phyloP scores from a whole-genome alignment of 2,329 filamentous ascomycete genomes.

The Microcyclospora pomicola region DNA sequence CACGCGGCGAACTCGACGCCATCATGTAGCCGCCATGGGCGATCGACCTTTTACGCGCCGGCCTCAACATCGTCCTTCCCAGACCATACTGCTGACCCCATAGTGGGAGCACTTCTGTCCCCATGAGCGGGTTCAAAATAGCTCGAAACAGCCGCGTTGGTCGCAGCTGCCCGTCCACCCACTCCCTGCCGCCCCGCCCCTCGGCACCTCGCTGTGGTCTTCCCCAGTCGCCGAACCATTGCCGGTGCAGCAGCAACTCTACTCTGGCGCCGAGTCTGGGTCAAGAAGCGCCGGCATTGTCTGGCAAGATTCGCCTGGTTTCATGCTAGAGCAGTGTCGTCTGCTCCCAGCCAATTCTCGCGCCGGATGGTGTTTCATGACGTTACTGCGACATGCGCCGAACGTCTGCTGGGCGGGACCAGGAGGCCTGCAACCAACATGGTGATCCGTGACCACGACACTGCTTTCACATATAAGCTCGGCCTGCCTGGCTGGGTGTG shows the following conservation, averaged over 20 bases:
- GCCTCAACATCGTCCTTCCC: too few species aligned
- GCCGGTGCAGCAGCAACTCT: conserved; percentile 1
- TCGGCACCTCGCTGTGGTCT: conserved; percentile 9
- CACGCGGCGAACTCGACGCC: too few species aligned
- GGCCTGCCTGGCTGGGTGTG: conserved; percentile 1
- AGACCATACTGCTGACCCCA: too few species aligned
- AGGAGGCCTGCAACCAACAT: conserved; percentile 1
- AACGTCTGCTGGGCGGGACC: not conserved
- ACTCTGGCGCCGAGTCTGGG: not conserved
- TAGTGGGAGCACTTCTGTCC: too few species aligned
- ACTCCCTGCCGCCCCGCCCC: not conserved
- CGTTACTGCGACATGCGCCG: not conserved
- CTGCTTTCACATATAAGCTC: conserved; percentile 1
- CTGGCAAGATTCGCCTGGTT: conserved; percentile 2
- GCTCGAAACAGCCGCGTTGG: conserved; percentile 20
- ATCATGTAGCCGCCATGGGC: too few species aligned
- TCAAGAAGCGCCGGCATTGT: not conserved
- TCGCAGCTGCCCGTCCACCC: conserved; percentile 9
- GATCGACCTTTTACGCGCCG: too few species aligned
- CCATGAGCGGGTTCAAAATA: conserved; percentile 1
- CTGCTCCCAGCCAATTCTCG: not conserved
- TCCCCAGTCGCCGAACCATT: not conserved
- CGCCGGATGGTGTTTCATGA: not conserved
- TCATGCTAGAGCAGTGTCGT: conserved; percentile 2
- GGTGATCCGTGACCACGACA: conserved; percentile 3